These are phyloP conservation scores for Rubus parviflorus DNA, from an alignment of 306 rosid species.

Conservation along the genomic window DNA sequence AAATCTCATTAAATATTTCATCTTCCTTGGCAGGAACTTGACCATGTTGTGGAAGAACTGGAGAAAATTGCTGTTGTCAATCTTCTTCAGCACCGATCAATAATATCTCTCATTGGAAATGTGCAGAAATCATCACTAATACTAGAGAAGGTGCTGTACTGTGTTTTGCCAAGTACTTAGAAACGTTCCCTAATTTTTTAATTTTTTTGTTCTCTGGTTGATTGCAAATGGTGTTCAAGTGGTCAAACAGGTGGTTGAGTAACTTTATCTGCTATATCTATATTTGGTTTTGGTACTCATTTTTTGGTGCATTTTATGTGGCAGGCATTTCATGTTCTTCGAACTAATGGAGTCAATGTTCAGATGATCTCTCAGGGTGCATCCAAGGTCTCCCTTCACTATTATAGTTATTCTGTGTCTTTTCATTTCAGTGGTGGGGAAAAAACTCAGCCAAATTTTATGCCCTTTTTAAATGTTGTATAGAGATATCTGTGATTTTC, in stretches of 20 bases:
- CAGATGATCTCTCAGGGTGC: constrained; percentile 99
- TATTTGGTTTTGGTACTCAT: constrained; percentile 10
- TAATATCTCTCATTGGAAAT: constrained; percentile 94
- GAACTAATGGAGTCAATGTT: constrained; percentile 76
- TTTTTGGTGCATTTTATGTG: constrained; percentile 30
- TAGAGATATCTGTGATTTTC: neutral
- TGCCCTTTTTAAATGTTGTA: neutral
- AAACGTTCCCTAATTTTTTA: neutral
- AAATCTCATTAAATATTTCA: constrained; percentile 20
- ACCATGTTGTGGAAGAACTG: constrained; percentile 85
- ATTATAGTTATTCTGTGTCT: constrained; percentile 6
- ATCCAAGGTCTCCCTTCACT: constrained; percentile 61
- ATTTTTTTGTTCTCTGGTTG: neutral
- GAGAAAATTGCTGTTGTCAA: constrained; percentile 92
- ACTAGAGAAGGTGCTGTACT: constrained; percentile 74
- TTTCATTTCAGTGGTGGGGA: neutral
- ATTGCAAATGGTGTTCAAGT: neutral
- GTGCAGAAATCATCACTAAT: constrained; percentile 88
- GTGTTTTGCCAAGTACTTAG: constrained; percentile 11
- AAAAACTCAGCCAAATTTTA: neutral
- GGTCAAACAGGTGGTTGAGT: neutral
- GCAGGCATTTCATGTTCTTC: constrained; percentile 84
- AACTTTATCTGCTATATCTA: constrained; percentile 7
- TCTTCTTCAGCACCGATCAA: constrained; percentile 87
- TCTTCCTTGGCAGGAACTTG: constrained; percentile 75